These are phyloP conservation scores for Leishmania mexicana DNA, from an alignment of 208 protist genomes.

Conservation along the genomic window DNA sequence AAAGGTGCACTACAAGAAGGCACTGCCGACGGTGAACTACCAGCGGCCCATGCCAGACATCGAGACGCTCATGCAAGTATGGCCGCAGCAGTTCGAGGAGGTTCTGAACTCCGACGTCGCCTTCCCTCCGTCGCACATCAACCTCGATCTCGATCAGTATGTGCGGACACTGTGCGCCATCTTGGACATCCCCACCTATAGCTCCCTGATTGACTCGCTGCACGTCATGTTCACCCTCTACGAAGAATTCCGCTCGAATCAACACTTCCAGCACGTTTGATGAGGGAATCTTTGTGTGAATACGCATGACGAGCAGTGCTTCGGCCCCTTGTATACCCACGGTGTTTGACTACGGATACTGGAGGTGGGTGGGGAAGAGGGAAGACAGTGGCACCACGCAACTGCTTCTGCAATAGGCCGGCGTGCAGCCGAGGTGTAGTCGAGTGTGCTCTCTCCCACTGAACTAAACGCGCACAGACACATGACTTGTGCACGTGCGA, in stretches of 20 bases:
- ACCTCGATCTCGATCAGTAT: conserved; percentile 95
- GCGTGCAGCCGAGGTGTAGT: no score
- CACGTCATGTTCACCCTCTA: conserved; percentile 98
- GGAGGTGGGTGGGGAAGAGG: background rate
- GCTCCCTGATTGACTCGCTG: conserved; percentile 96
- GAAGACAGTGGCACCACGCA: background rate
- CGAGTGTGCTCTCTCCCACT: background rate
- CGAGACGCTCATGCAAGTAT: conserved; percentile 95
- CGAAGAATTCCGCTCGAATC: conserved; percentile 94
- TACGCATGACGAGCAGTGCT: background rate
- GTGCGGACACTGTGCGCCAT: conserved; percentile 95
- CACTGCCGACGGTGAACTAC: conserved; percentile 95
- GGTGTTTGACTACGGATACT: background rate
- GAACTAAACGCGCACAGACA: background rate
- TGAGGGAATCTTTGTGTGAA: background rate
- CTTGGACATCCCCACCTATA: conserved; percentile 97
- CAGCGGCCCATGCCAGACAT: conserved; percentile 97
- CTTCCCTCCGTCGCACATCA: conserved; percentile 90
- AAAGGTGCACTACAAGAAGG: conserved; percentile 96
- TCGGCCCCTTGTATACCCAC: no score
- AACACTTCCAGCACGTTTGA: conserved; percentile 92
- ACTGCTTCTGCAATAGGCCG: background rate
- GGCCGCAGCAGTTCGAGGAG: conserved; percentile 95
- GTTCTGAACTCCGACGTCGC: conserved; percentile 90
- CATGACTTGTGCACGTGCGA: background rate